A percentile compares a stretch with the other conserved stretches of the same genome.
Conservation (phyloP, 257 asterid genomes). For the Galeopsis tetrahit region DNA sequence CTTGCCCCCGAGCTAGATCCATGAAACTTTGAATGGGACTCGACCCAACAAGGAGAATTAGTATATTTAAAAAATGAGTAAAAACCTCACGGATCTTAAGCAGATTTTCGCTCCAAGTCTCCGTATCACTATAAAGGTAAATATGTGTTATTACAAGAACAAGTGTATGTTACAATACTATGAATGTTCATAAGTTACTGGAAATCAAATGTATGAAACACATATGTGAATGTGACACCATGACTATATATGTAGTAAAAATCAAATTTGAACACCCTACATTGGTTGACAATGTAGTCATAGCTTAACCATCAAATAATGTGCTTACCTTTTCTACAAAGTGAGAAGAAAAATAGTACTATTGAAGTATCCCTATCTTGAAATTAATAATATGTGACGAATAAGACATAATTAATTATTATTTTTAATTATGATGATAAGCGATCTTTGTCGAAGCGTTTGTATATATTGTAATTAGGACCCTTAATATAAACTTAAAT, state of each 20-base stretch:
- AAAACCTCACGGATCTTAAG: too few species aligned
- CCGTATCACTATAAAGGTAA: too few species aligned
- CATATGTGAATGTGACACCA: too few species aligned
- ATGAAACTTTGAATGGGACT: too few species aligned
- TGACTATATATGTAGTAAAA: background rate
- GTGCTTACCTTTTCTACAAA: slow-evolving; percentile 19
- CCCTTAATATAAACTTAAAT: slow-evolving; percentile 38
- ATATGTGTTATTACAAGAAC: too few species aligned
- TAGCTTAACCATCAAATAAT: slow-evolving; percentile 15
- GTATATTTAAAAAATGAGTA: too few species aligned
- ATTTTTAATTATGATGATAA: background rate
- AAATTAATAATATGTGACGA: background rate
- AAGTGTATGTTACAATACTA: too few species aligned
- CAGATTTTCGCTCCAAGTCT: too few species aligned
- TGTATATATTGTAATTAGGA: slow-evolving; percentile 37
- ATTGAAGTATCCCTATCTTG: slow-evolving; percentile 28
- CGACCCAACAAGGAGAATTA: too few species aligned
- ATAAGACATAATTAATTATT: background rate
- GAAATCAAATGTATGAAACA: too few species aligned
- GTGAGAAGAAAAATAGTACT: background rate
- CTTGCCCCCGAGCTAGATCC: too few species aligned
- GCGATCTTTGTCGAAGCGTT: slow-evolving; percentile 54
- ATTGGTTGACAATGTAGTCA: background rate
- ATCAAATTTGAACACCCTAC: background rate
- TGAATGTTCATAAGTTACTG: too few species aligned